phyloP scores from a whole-genome alignment of 2,329 filamentous ascomycete species.

The Pseudopyrenochaeta lycopersici region DNA sequence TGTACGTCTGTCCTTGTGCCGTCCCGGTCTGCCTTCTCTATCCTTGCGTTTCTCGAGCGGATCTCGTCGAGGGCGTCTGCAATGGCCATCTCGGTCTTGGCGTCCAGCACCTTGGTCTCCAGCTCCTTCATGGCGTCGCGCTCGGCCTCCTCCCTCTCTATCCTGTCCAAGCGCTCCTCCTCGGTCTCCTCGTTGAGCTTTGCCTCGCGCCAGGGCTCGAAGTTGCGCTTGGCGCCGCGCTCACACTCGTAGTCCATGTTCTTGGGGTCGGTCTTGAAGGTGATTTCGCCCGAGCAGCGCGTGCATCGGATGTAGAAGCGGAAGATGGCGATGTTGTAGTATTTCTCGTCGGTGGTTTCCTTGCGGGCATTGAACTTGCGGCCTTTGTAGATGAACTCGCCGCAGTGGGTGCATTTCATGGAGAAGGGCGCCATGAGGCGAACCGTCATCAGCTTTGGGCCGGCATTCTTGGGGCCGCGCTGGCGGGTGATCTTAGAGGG shows the following conservation, averaged over 20 bases:
- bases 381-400: slow-evolving; percentile 90
- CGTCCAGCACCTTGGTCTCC: slow-evolving; percentile 91
- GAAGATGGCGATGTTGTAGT: slow-evolving; percentile 86
- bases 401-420: slow-evolving; percentile 75
- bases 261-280: slow-evolving; percentile 93
- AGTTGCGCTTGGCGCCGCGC: slow-evolving; percentile 87
- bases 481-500: slow-evolving; percentile 77
- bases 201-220: slow-evolving; percentile 85
- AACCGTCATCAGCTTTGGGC: slow-evolving; percentile 84
- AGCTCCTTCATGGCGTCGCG: slow-evolving; percentile 93
- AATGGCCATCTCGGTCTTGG: slow-evolving; percentile 94
- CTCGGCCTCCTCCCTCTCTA: slow-evolving; percentile 82
- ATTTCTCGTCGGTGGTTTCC: slow-evolving; percentile 89
- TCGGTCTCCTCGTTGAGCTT: slow-evolving; percentile 79
- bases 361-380: slow-evolving; percentile 97
- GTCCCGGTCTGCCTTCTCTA: slow-evolving; percentile 76
- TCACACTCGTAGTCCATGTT: slow-evolving; percentile 89
- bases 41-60: slow-evolving; percentile 85
- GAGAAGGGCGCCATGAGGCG: slow-evolving; percentile 89
- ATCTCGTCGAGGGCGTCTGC: slow-evolving; percentile 97
- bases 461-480: slow-evolving; percentile 74
- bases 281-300: slow-evolving; percentile 84
- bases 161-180: slow-evolving; percentile 82
- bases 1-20: slow-evolving; percentile 65
- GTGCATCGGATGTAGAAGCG: slow-evolving; percentile 91